Conservation (phyloP, 257 asterid genomes). For the Nicotiana attenuata region DNA sequence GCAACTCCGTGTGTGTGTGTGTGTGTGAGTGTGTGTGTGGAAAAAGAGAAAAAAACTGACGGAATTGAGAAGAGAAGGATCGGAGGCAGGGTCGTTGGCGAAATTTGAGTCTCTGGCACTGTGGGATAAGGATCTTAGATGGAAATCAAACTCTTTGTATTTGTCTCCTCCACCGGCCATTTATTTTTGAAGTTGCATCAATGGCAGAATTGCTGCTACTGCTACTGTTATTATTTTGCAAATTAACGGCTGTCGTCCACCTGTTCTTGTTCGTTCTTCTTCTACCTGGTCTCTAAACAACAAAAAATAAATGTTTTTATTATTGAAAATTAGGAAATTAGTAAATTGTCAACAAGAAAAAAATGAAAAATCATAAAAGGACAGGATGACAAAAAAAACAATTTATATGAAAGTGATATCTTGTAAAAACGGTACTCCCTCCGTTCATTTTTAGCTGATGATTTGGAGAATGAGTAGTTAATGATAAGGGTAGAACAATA, state of each 20-base stretch:
- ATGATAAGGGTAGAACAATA: no score
- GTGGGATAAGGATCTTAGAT: slow-evolving; percentile 68
- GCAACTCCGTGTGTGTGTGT: not conserved
- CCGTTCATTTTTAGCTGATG: no score
- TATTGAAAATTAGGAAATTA: no score
- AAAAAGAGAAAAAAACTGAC: slow-evolving; percentile 20
- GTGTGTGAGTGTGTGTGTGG: not conserved
- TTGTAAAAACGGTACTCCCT: not conserved
- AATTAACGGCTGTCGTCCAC: no score
- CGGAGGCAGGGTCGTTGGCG: slow-evolving; percentile 65
- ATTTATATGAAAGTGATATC: not conserved
- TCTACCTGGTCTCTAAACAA: no score
- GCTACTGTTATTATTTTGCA: no score
- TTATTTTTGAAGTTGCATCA: not conserved
- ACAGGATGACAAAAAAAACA: not conserved
- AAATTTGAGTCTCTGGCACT: slow-evolving; percentile 73
- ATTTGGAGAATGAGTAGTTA: no score
- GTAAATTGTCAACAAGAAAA: no score
- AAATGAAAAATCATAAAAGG: no score
- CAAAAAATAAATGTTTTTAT: no score
- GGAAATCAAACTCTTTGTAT: slow-evolving; percentile 60
- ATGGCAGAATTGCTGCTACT: not conserved
- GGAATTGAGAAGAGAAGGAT: slow-evolving; percentile 64
- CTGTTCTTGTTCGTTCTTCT: no score
- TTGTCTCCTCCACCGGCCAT: slow-evolving; percentile 26